Percentiles rank a stretch among this genome's conserved stretches.
These are phyloP conservation scores for Lippia alba DNA, from an alignment of 305 asterid genomes.

Conservation along the genomic window DNA sequence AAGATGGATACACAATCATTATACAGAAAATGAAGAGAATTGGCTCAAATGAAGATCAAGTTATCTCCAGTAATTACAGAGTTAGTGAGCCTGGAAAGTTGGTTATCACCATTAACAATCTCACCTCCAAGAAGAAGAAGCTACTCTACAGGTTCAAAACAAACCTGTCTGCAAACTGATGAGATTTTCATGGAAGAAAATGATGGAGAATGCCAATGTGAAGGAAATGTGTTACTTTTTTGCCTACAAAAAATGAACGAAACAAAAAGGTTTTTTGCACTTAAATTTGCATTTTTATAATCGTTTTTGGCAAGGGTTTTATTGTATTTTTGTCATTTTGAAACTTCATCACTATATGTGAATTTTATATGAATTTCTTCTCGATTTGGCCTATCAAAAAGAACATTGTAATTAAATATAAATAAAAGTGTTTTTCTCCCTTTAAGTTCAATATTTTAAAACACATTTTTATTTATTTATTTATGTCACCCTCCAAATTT, in stretches of 20 bases:
- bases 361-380: not conserved
- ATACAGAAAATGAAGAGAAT: constrained; percentile 43
- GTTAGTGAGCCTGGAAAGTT: constrained; percentile 45
- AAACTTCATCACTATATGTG: not conserved
- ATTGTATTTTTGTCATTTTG: not conserved
- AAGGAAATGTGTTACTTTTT: not conserved
- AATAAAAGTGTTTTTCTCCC: not conserved
- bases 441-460: not conserved
- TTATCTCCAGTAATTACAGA: constrained; percentile 36
- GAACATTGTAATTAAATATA: not conserved
- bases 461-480: not conserved
- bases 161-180: constrained; percentile 6
- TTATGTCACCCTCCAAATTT: no score
- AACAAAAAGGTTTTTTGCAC: not conserved
- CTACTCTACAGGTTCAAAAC: constrained; percentile 50
- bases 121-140: constrained; percentile 49
- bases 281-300: not conserved
- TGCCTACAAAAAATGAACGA: not conserved
- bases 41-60: constrained; percentile 36
- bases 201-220: not conserved
- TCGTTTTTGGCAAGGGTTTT: not conserved
- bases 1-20: constrained; percentile 44
- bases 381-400: not conserved
- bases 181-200: not conserved
- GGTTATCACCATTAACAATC: constrained; percentile 40